Evolutionary conservation across 2,329 filamentous ascomycete genomes (phyloP), one percentile per base, ranked within the genome.

Genomic region (Pseudopithomyces maydicus): DNA sequence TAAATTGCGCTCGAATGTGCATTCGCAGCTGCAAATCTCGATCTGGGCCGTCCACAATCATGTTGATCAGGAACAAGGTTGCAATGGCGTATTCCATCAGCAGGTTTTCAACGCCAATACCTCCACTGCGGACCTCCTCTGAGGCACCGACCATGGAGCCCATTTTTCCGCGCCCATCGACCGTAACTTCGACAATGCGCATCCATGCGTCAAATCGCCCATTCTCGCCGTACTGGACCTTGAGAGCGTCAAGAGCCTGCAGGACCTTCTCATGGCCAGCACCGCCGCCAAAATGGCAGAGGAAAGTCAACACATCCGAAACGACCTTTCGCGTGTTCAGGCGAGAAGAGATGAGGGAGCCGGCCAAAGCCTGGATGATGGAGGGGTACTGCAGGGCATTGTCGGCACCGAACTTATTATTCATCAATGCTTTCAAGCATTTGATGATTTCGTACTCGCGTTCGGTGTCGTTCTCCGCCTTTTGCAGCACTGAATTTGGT

Each of bases 51-150:
- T 98, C 95, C 59, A 99, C 88, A 67, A 98, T 85, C 89, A 96
- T 96, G 79, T 98, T 99, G 82, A 98, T 87, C 71, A 99, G 84
- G 73, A 98, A 92, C 70, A 99, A 85, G 1, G 93, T 96, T 33
- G 94, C 91, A 47, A 98, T 91, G 38, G 93, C 94, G 73, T 99
- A 99, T 83, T 99, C 95, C 95, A 99, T 98, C 52, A 99, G 84
- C 70, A 97, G 82, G 77, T 98, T 98, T 84, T 99, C 95, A 89
- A 98, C 97, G 74, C 95, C 95, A 71, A 97, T 96, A 63, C 95
- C 95, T 63, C 95, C 95, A 69, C 91, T 97, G 66, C 95, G 90
- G 57, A 97, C 89, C 79, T 99, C 95, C 70, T 98, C 95, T 71
- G 92, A 97, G 32, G 95, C 95, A 63, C 95, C 95, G 26, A 99